A percentile compares a stretch with the other conserved stretches of the same genome.
Evolutionary conservation across 2,329 filamentous ascomycete genomes (phyloP).

Genomic region (Neoascochyta sp.): DNA sequence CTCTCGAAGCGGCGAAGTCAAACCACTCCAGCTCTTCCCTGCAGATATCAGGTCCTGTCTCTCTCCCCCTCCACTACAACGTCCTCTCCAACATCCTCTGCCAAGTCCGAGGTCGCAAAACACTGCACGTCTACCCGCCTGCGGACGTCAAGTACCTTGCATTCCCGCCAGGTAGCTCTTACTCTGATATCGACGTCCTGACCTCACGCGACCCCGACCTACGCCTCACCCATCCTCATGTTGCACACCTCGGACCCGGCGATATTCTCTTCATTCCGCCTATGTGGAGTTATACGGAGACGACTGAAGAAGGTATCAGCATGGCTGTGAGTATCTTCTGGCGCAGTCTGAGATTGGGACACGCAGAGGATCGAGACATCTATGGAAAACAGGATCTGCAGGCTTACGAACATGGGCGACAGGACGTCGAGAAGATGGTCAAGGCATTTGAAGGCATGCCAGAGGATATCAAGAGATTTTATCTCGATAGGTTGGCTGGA

Average conservation of each 20-base stretch:
- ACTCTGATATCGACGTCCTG: slow-evolving; percentile 73
- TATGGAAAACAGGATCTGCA: slow-evolving; percentile 85
- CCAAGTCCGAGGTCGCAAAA: slow-evolving; percentile 71
- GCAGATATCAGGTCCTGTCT: slow-evolving; percentile 73
- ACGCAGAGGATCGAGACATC: slow-evolving; percentile 73
- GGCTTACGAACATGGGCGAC: slow-evolving; percentile 76
- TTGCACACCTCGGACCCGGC: slow-evolving; percentile 63
- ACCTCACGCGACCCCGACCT: slow-evolving; percentile 21
- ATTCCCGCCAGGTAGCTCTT: slow-evolving; percentile 74
- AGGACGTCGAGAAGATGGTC: slow-evolving; percentile 65
- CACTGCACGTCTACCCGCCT: slow-evolving; percentile 74
- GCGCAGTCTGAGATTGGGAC: slow-evolving; percentile 62
- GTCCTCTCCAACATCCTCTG: slow-evolving; percentile 86
- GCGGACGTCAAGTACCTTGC: slow-evolving; percentile 65
- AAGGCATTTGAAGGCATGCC: slow-evolving; percentile 64
- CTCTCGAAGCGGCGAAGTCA: slow-evolving; percentile 49
- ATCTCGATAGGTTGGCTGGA: slow-evolving; percentile 66
- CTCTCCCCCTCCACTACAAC: slow-evolving; percentile 90
- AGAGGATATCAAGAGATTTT: slow-evolving; percentile 66
- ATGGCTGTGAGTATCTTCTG: slow-evolving; percentile 91
- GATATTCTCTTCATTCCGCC: slow-evolving; percentile 79
- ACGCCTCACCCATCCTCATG: slow-evolving; percentile 56
- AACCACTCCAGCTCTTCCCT: slow-evolving; percentile 70
- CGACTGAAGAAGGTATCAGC: slow-evolving; percentile 54
- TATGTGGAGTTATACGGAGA: slow-evolving; percentile 76